These are phyloP conservation scores for Sporothrix globosa DNA, from an alignment of 2,329 filamentous ascomycete genomes.

Conservation along the genomic window DNA sequence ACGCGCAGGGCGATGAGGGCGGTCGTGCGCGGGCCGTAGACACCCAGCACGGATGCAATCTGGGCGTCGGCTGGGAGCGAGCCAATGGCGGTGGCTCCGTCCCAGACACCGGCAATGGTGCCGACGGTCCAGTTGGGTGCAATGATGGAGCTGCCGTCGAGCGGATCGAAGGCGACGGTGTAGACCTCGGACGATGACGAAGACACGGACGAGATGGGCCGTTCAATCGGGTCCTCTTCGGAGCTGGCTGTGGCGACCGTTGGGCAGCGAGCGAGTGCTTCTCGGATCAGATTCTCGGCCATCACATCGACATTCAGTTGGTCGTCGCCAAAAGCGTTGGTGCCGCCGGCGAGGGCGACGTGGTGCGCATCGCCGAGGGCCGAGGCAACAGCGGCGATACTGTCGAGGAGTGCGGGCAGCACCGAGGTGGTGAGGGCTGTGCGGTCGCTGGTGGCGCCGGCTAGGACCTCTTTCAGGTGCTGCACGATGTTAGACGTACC, in stretches of 20 bases:
- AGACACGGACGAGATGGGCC: constrained; percentile 36
- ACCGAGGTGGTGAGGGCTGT: constrained; percentile 48
- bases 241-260: constrained; percentile 57
- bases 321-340: constrained; percentile 60
- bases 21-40: constrained; percentile 59
- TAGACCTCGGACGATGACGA: constrained; percentile 47
- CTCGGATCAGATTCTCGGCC: constrained; percentile 54
- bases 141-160: constrained; percentile 66
- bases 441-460: constrained; percentile 2
- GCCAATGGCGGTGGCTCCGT: constrained; percentile 51
- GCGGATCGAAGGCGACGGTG: constrained; percentile 64
- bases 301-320: constrained; percentile 47
- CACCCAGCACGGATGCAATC: constrained; percentile 56
- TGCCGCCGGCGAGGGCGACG: constrained; percentile 51
- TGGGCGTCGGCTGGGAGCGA: constrained; percentile 48
- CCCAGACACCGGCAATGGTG: constrained; percentile 64
- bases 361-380: constrained; percentile 51
- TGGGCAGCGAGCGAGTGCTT: constrained; percentile 49
- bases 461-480: constrained; percentile 24
- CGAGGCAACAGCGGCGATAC: constrained; percentile 51
- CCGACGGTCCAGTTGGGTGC: constrained; percentile 62
- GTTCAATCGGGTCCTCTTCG: constrained; percentile 63
- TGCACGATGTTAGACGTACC: background rate
- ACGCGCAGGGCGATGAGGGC: constrained; percentile 59
- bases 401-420: constrained; percentile 53